Percentiles rank a stretch among this genome's conserved stretches.
Conservation (phyloP, 306 rosid species). For the Cucumis hystrix region DNA sequence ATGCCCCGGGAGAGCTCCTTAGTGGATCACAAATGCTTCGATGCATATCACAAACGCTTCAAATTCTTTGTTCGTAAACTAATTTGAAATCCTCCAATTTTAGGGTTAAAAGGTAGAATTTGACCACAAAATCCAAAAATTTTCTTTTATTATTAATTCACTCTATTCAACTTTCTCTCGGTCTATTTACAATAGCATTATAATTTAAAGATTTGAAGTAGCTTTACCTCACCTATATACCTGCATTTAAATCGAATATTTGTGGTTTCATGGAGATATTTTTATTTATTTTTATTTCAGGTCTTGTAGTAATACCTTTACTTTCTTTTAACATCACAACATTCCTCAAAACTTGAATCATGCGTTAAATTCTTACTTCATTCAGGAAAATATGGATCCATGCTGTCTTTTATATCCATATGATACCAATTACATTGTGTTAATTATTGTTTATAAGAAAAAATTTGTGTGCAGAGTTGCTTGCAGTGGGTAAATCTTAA, state of each 20-base stretch:
- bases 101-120: neutral
- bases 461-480: neutral
- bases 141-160: neutral
- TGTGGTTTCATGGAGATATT: neutral
- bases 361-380: neutral
- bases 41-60: neutral
- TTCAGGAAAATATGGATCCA: neutral
- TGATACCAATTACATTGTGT: neutral
- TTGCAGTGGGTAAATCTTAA: slow-evolving; percentile 1
- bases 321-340: neutral
- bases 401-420: neutral
- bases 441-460: neutral
- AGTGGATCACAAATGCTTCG: too few relatives aligned
- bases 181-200: neutral
- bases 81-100: neutral
- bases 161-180: neutral
- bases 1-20: too few relatives aligned
- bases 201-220: neutral
- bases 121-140: neutral
- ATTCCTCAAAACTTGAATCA: neutral
- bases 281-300: neutral
- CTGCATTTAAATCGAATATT: neutral
- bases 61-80: neutral
- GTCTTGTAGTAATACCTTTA: neutral
- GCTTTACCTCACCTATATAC: neutral